These are phyloP conservation scores for Aspergillus diversus DNA, from an alignment of 495 filamentous ascomycete genomes.

Conservation along the genomic window DNA sequence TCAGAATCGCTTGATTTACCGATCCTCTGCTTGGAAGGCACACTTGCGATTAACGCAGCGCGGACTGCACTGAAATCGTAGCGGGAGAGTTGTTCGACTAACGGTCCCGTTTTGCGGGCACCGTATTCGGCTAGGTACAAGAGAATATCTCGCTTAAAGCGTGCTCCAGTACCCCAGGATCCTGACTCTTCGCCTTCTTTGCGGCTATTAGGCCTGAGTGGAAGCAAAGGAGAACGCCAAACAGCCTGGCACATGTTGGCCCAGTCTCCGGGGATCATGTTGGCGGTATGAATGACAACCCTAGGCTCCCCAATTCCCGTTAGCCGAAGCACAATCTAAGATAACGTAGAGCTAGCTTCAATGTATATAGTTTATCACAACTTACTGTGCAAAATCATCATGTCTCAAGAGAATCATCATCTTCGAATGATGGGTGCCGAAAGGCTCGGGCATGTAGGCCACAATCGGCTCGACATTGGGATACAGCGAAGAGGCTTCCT, in stretches of 20 bases:
- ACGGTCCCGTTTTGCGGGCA: conserved; percentile 47
- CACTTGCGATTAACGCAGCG: conserved; percentile 77
- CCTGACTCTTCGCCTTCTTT: conserved; percentile 5
- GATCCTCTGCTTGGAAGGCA: conserved; percentile 67
- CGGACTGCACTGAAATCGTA: conserved; percentile 73
- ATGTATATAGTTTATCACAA: background rate
- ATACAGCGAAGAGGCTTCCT: conserved; percentile 65
- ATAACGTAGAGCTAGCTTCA: background rate
- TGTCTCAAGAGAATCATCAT: conserved; percentile 82
- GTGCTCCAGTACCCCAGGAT: conserved; percentile 60
- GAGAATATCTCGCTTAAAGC: conserved; percentile 78
- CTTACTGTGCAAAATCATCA: conserved; percentile 73
- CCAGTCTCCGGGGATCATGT: conserved; percentile 88
- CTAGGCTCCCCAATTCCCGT: conserved; percentile 24
- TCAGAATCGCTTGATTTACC: conserved; percentile 25
- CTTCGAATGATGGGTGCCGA: conserved; percentile 87
- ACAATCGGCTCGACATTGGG: conserved; percentile 70
- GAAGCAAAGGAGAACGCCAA: conserved; percentile 79
- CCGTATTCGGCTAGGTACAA: conserved; percentile 75
- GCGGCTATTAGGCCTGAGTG: conserved; percentile 35
- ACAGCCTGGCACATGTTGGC: conserved; percentile 82
- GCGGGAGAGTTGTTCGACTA: conserved; percentile 58
- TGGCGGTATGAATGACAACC: conserved; percentile 85
- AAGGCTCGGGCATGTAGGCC: conserved; percentile 83
- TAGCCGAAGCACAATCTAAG: background rate